These are phyloP conservation scores for Torulaspora delbrueckii DNA, from an alignment of 805 yeast genomes.

Conservation along the genomic window DNA sequence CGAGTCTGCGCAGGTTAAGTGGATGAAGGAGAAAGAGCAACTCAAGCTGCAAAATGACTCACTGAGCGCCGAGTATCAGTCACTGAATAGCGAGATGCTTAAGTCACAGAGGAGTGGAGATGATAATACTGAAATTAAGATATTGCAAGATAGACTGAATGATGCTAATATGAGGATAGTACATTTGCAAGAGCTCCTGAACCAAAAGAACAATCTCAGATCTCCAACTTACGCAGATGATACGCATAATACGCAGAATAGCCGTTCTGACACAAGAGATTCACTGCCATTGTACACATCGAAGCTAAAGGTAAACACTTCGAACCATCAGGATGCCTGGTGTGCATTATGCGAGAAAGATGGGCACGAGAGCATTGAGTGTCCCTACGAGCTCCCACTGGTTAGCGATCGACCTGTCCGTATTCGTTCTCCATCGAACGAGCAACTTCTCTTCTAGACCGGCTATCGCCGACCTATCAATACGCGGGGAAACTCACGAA, in stretches of 20 bases:
- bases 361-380: slow-evolving; percentile 83
- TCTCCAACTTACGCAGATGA: slow-evolving; percentile 8
- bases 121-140: slow-evolving; percentile 23
- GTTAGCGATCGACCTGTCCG: slow-evolving; percentile 4
- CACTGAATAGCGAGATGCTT: slow-evolving; percentile 26
- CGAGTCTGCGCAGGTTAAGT: slow-evolving; percentile 17
- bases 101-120: slow-evolving; percentile 20
- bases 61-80: slow-evolving; percentile 26
- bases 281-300: slow-evolving; percentile 32
- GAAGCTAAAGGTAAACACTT: slow-evolving; percentile 41
- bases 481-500: too few species aligned
- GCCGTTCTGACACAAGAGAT: slow-evolving; percentile 13
- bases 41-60: slow-evolving; percentile 29
- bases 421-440: slow-evolving; percentile 6
- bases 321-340: slow-evolving; percentile 75
- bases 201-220: slow-evolving; percentile 5
- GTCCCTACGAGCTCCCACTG: slow-evolving; percentile 61
- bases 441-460: slow-evolving; percentile 9
- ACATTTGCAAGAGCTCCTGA: slow-evolving; percentile 17
- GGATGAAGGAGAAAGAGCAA: slow-evolving; percentile 30
- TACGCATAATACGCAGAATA: neutral
- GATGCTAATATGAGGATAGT: slow-evolving; percentile 23
- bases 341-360: slow-evolving; percentile 89
- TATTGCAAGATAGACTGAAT: slow-evolving; percentile 32
- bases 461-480: too few species aligned